phyloP scores from a whole-genome alignment of 2,329 filamentous ascomycete genomes.

The Leptographium galeiforme region DNA sequence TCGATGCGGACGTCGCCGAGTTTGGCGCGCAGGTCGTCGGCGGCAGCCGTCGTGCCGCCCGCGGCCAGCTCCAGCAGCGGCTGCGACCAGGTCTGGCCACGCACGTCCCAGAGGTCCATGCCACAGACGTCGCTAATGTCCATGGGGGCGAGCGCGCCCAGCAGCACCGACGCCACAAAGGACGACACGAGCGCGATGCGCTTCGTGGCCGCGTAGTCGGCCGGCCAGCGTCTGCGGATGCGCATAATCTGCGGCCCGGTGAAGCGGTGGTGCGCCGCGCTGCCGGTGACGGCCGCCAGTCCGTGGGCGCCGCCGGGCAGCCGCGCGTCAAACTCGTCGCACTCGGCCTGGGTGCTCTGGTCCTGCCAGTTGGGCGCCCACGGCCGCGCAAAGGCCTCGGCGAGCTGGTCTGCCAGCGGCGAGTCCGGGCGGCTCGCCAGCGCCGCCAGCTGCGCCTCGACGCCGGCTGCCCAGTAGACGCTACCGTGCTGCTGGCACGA shows the following conservation, averaged over 20 bases:
- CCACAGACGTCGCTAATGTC: slow-evolving; percentile 92
- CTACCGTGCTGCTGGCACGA: slow-evolving; percentile 97
- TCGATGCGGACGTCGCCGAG: slow-evolving; percentile 70
- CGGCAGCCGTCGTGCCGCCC: slow-evolving; percentile 44
- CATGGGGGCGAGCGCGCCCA: slow-evolving; percentile 74
- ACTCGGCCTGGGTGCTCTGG: slow-evolving; percentile 83
- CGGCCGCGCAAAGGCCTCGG: slow-evolving; percentile 56
- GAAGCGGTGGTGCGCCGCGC: slow-evolving; percentile 91
- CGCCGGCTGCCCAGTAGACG: slow-evolving; percentile 74
- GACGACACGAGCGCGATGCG: slow-evolving; percentile 91
- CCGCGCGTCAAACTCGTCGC: slow-evolving; percentile 68
- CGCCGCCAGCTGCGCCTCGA: slow-evolving; percentile 46
- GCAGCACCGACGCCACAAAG: slow-evolving; percentile 81
- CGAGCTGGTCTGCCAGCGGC: slow-evolving; percentile 59
- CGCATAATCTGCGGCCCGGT: slow-evolving; percentile 94
- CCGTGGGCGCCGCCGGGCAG: slow-evolving; percentile 48
- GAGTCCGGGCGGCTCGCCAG: slow-evolving; percentile 36
- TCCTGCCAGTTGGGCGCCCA: slow-evolving; percentile 98
- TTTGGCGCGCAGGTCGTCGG: slow-evolving; percentile 56
- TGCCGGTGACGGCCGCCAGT: slow-evolving; percentile 72
- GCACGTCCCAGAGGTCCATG: slow-evolving; percentile 93
- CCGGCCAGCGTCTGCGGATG: slow-evolving; percentile 66
- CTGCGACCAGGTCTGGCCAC: slow-evolving; percentile 58
- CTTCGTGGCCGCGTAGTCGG: slow-evolving; percentile 66
- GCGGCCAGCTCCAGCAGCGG: slow-evolving; percentile 63